phyloP scores from a whole-genome alignment of 192 early-diverging fungal genomes.

The Backusella macrospora region DNA sequence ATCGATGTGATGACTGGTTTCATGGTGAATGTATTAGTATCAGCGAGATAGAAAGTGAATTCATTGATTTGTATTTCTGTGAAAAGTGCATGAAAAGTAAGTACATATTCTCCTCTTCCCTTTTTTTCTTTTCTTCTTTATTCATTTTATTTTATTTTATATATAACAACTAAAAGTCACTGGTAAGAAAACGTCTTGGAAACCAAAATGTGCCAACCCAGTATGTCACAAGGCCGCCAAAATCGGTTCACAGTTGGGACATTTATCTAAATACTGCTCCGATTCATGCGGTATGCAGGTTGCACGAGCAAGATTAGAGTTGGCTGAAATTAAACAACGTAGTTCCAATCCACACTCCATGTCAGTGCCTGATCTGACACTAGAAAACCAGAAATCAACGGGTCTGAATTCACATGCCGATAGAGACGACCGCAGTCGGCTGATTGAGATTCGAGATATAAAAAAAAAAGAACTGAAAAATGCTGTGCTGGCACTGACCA shows the following conservation, averaged over 20 bases:
- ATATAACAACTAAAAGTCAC: conserved; percentile 29
- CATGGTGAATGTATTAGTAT: conserved; percentile 76
- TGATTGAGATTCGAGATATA: conserved; percentile 39
- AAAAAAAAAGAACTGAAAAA: conserved; percentile 32
- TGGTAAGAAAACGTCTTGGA: conserved; percentile 52
- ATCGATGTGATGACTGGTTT: conserved; percentile 75
- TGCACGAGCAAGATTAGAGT: conserved; percentile 46
- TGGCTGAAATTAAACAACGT: conserved; percentile 44
- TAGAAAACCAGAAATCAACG: conserved; percentile 33
- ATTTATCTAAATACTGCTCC: conserved; percentile 54
- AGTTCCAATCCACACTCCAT: background rate
- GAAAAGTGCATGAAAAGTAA: conserved; percentile 57
- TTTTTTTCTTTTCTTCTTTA: background rate
- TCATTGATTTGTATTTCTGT: conserved; percentile 69
- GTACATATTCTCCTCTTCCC: background rate
- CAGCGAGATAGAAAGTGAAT: conserved; percentile 51
- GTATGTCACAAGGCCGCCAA: conserved; percentile 47
- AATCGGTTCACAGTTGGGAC: conserved; percentile 17
- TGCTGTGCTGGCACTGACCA: conserved; percentile 11
- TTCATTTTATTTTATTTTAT: too few relatives aligned
- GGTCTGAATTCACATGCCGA: conserved; percentile 45
- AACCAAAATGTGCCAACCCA: conserved; percentile 50
- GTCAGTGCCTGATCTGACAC: conserved; percentile 21
- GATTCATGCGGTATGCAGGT: conserved; percentile 53
- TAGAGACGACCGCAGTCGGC: conserved; percentile 44